These are phyloP conservation scores for Scheffersomyces illinoinensis DNA, from an alignment of 1,139 yeast species.

Conservation along the genomic window DNA sequence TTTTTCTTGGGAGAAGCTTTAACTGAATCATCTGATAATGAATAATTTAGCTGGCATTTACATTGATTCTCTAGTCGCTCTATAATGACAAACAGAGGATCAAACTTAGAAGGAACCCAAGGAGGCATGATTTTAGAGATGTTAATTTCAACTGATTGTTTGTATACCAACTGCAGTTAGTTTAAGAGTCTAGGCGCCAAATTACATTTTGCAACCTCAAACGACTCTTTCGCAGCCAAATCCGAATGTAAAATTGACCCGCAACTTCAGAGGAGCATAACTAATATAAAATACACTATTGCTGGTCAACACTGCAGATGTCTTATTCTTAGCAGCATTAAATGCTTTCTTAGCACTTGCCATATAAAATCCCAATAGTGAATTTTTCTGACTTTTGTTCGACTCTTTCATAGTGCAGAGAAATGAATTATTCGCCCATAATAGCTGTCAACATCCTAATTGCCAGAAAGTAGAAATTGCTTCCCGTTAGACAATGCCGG, in stretches of 20 bases:
- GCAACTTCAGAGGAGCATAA: not conserved
- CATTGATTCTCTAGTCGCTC: not conserved
- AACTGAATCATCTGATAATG: not conserved
- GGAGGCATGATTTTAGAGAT: not conserved
- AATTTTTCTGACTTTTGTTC: too few relatives aligned
- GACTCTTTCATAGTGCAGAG: too few relatives aligned
- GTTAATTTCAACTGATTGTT: too few relatives aligned
- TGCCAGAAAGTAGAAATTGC: too few relatives aligned
- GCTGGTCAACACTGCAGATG: not conserved
- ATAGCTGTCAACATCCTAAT: too few relatives aligned
- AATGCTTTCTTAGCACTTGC: too few relatives aligned
- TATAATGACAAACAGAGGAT: not conserved
- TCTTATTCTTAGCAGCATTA: too few relatives aligned
- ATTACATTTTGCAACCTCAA: not conserved
- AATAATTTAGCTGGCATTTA: not conserved
- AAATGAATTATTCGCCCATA: too few relatives aligned
- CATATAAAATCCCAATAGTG: too few relatives aligned
- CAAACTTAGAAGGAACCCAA: not conserved
- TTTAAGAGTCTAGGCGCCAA: not conserved
- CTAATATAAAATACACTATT: not conserved
- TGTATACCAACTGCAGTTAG: not conserved
- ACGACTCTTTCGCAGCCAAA: not conserved
- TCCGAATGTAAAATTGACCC: not conserved
- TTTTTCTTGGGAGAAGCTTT: not conserved
- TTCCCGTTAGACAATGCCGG: too few relatives aligned